Evolutionary conservation across 495 filamentous ascomycete genomes (phyloP).

Genomic region (Xylaria longipes): DNA sequence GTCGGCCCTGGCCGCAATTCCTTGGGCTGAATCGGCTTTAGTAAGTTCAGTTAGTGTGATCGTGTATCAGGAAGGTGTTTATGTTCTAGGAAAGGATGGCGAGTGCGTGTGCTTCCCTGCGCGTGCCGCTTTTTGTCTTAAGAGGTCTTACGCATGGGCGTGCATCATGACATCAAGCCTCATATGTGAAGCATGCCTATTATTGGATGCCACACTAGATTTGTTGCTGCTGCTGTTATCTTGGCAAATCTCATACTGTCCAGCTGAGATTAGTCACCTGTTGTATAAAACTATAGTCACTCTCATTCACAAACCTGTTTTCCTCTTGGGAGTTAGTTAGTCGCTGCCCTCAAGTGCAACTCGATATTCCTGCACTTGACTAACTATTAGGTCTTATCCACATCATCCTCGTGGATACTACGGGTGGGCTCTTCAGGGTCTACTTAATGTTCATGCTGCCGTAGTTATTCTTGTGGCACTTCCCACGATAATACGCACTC

Average conservation of each 20-base stretch:
- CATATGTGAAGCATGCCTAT: conserved; percentile 9
- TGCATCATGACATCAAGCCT: conserved; percentile 26
- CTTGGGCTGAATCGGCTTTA: background rate
- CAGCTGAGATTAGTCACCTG: conserved; percentile 29
- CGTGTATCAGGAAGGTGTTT: background rate
- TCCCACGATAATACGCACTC: background rate
- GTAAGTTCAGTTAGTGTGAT: background rate
- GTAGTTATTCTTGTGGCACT: background rate
- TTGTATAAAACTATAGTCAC: conserved; percentile 5
- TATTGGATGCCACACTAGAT: conserved; percentile 9
- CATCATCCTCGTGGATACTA: conserved; percentile 3
- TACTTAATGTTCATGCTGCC: conserved; percentile 10
- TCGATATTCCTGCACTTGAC: conserved; percentile 15
- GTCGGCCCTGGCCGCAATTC: background rate
- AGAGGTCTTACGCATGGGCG: conserved; percentile 5
- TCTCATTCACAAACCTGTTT: background rate
- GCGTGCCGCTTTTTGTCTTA: conserved; percentile 16
- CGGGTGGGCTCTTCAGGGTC: background rate
- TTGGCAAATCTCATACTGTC: conserved; percentile 6
- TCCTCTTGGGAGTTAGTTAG: conserved; percentile 4
- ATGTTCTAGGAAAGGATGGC: background rate
- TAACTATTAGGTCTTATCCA: background rate
- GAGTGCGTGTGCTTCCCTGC: conserved; percentile 1
- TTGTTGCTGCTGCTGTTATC: background rate
- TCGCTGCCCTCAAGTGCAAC: background rate